Evolutionary conservation across 371 early-diverging fungal genomes (phyloP).

Genomic region (Rhizopus stolonifer): DNA sequence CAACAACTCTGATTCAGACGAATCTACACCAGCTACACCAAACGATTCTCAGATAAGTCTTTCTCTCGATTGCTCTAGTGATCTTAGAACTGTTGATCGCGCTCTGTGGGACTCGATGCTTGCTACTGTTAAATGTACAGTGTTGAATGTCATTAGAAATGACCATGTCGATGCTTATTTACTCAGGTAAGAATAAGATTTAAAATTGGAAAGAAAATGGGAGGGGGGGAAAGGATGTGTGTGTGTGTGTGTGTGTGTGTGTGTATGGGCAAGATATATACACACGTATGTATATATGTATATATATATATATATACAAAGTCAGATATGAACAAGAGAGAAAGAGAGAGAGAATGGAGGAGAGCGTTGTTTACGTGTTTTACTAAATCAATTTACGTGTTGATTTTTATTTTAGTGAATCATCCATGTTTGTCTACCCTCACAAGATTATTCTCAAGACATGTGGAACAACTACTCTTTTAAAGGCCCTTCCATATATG

Average conservation of each 20-base stretch:
- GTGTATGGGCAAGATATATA: too few relatives aligned
- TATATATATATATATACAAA: too few relatives aligned
- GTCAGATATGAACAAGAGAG: too few relatives aligned
- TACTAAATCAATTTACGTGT: background rate
- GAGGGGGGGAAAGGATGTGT: too few relatives aligned
- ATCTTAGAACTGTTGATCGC: conserved; percentile 75
- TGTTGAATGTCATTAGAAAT: conserved; percentile 80
- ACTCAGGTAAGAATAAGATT: conserved; percentile 70
- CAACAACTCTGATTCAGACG: conserved; percentile 37
- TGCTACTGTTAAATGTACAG: conserved; percentile 87
- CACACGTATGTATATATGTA: too few relatives aligned
- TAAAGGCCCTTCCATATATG: conserved; percentile 82
- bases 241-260: too few relatives aligned
- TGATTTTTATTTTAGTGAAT: conserved; percentile 65
- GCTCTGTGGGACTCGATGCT: conserved; percentile 89
- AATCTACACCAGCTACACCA: conserved; percentile 31
- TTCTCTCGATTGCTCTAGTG: conserved; percentile 37
- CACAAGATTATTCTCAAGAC: conserved; percentile 95
- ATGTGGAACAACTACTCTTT: conserved; percentile 93
- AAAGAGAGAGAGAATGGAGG: conserved; percentile 3
- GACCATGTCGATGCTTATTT: conserved; percentile 86
- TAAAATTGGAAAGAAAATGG: too few relatives aligned
- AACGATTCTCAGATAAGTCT: conserved; percentile 22
- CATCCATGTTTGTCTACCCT: conserved; percentile 94
- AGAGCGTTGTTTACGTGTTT: background rate